Conservation (phyloP, 129 eudicot species). For the Deinandra increscens region DNA sequence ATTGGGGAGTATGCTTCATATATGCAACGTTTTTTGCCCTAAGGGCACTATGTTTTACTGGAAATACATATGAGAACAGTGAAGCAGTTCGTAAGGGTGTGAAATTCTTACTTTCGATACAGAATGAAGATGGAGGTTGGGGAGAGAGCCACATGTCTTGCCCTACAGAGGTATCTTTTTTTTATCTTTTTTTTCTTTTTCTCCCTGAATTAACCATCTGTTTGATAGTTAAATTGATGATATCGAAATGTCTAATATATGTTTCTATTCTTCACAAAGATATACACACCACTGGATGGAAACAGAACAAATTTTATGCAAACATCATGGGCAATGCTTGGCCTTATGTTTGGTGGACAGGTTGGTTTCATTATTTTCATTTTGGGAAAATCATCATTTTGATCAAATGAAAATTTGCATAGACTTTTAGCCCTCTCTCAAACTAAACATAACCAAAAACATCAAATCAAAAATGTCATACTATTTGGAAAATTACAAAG, state of each 20-base stretch:
- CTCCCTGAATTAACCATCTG: too few relatives aligned
- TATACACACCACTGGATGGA: neutral
- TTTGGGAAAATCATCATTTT: too few relatives aligned
- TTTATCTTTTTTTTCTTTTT: neutral
- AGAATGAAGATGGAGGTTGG: slow-evolving; percentile 71
- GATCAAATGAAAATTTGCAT: too few relatives aligned
- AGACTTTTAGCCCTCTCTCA: too few relatives aligned
- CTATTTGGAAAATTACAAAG: too few relatives aligned
- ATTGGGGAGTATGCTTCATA: slow-evolving; percentile 71
- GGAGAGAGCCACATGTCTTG: slow-evolving; percentile 61
- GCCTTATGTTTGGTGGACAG: slow-evolving; percentile 53
- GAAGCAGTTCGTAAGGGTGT: slow-evolving; percentile 49
- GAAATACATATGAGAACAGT: slow-evolving; percentile 44
- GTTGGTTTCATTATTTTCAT: slow-evolving; percentile 26
- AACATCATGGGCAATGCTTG: slow-evolving; percentile 71
- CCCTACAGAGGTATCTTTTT: slow-evolving; percentile 47
- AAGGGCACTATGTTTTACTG: slow-evolving; percentile 41
- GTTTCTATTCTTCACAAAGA: slow-evolving; percentile 2
- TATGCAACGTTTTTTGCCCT: slow-evolving; percentile 56
- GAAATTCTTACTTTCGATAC: slow-evolving; percentile 43
- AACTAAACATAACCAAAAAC: too few relatives aligned
- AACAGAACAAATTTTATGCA: slow-evolving; percentile 53
- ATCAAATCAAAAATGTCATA: too few relatives aligned
- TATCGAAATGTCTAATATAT: too few relatives aligned
- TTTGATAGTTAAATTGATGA: too few relatives aligned